Evolutionary conservation across 148 eudicot genomes (phyloP).

Genomic region (Drosera capensis): DNA sequence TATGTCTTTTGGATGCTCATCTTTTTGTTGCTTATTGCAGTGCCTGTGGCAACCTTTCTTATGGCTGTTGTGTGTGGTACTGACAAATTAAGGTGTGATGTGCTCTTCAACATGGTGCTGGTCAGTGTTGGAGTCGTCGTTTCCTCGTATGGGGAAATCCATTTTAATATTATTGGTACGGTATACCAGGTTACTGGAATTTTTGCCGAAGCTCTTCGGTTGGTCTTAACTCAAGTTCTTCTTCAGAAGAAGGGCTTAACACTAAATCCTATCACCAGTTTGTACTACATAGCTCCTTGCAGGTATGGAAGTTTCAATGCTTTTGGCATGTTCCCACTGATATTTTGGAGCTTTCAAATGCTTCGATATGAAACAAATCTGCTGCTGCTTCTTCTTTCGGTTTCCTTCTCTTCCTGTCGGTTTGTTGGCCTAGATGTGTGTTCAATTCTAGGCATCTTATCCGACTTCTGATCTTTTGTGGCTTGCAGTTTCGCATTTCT

Average conservation of each 20-base stretch:
- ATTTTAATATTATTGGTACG: constrained; percentile 68
- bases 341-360: background rate
- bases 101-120: constrained; percentile 61
- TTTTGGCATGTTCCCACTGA: background rate
- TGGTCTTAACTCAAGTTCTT: constrained; percentile 67
- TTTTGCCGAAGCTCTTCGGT: constrained; percentile 64
- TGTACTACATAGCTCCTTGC: constrained; percentile 85
- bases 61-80: constrained; percentile 73
- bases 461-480: background rate
- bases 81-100: constrained; percentile 56
- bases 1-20: constrained; percentile 1
- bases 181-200: constrained; percentile 65
- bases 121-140: constrained; percentile 69
- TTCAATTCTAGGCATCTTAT: background rate
- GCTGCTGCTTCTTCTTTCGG: background rate
- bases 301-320: constrained; percentile 22
- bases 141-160: constrained; percentile 72
- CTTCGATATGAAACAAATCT: background rate
- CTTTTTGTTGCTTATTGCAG: constrained; percentile 23
- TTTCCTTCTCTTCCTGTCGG: background rate
- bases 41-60: constrained; percentile 77
- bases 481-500: constrained; percentile 40
- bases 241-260: constrained; percentile 67
- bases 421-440: background rate
- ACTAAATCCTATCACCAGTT: constrained; percentile 65